Base-by-base conservation (phyloP, 2,329 filamentous ascomycete genomes). In the Claviceps sorghi region DNA sequence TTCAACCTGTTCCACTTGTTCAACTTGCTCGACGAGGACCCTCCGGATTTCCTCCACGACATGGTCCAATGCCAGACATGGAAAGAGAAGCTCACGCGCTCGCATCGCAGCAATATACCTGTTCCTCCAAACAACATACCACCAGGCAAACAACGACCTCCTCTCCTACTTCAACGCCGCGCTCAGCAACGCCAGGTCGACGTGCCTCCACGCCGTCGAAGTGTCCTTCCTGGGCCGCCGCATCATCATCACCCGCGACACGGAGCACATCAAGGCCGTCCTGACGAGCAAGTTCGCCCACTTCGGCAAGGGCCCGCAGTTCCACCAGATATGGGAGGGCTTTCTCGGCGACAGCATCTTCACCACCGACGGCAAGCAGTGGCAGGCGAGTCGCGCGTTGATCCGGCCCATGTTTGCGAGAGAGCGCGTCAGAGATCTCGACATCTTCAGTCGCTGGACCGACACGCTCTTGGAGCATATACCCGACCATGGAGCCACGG, bases 201-300 rank as follows among this genome's bases (percentile, higher is more conserved):
- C 42, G 5, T 46, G 46, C 32, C 51, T 51, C 8, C 44, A 56
- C 29, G 51, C 52, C 0, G 69, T 75, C 42, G 86, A 90, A 66
- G 64, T 71, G 8, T 72, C 72, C 1, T 59, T 80, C 6, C 60
- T 80, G 1, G 74, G 76, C 49, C 64, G 69, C 49, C 78, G 86
- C 17, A 66, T 83, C 17, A 67, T 95, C 52, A 74, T 93, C 60
- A 95, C 90, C 0, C 78, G 79, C 4, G 88, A 95, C 58, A 85
- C 85, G 0, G 88, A 93, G 61, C 95, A 95, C 63, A 85, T 94
- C 70, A 95, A 95, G 66, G 87, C 90, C 6, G 76, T 96, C 29
- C 73, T 96, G 21, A 86, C 89, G 0, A 85, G 84, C 1, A 88
- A 95, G 62, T 96, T 95, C 62, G 52, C 57, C 42, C 86, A 95